Percentiles rank a stretch among this genome's conserved stretches.
phyloP scores from a whole-genome alignment of 441 rosid genomes.

The Pelargonium citronellum region DNA sequence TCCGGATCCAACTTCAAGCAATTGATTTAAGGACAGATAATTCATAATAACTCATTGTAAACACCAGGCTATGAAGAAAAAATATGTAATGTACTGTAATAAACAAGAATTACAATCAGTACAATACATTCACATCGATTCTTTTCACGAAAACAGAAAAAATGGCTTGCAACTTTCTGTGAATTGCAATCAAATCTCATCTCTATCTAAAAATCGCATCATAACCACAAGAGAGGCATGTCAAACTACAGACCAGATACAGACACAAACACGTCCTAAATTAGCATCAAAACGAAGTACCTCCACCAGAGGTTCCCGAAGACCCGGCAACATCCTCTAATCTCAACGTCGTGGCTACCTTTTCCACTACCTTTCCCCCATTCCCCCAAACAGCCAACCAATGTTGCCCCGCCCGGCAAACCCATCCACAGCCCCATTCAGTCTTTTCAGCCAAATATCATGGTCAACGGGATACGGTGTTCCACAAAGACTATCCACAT shows the following conservation, averaged over 20 bases:
- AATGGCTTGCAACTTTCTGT: conserved; percentile 13
- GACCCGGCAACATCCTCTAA: conserved; percentile 40
- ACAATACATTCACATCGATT: conserved; percentile 3
- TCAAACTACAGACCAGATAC: conserved; percentile 6
- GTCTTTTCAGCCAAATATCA: conserved; percentile 53
- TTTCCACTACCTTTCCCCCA: conserved; percentile 49
- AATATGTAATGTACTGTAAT: conserved; percentile 3
- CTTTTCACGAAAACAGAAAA: conserved; percentile 3
- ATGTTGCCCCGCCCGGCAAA: too few relatives aligned
- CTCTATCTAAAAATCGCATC: conserved; percentile 15
- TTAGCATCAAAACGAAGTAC: conserved; percentile 15
- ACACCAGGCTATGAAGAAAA: neutral
- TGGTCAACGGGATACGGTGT: conserved; percentile 60
- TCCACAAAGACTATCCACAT: conserved; percentile 62
- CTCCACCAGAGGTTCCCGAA: conserved; percentile 32
- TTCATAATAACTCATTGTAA: neutral
- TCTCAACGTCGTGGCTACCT: conserved; percentile 28
- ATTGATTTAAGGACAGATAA: neutral
- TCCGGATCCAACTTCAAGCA: neutral
- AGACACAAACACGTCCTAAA: neutral
- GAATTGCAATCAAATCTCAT: conserved; percentile 11
- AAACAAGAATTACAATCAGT: conserved; percentile 1
- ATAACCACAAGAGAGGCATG: neutral
- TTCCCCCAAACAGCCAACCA: too few relatives aligned
- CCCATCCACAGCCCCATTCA: conserved; percentile 43